These are phyloP conservation scores for Podaxis pistillaris DNA, from an alignment of 768 basidiomycete genomes.

Conservation along the genomic window DNA sequence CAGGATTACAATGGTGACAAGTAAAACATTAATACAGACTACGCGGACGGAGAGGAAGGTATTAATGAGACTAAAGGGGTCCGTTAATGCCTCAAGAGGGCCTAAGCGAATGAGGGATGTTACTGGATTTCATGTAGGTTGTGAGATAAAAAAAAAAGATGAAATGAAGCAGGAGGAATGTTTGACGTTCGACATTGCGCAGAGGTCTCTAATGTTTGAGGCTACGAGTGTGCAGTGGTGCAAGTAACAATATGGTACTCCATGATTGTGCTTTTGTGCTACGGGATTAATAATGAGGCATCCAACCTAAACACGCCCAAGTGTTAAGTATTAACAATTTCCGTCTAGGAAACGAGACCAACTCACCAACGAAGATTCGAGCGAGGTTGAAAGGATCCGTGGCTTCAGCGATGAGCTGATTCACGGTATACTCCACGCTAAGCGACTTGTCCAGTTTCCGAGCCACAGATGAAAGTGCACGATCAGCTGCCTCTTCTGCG, in stretches of 20 bases:
- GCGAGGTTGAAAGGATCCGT: conserved; percentile 75
- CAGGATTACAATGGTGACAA: background rate
- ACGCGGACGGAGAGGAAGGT: background rate
- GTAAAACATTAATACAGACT: background rate
- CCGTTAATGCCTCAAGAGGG: background rate
- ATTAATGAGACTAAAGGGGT: background rate
- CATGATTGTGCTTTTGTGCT: background rate
- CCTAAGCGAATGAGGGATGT: background rate
- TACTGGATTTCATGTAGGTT: too few species aligned
- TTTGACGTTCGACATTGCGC: background rate
- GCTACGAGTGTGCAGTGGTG: too few species aligned
- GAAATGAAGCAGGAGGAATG: background rate
- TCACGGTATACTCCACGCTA: conserved; percentile 92
- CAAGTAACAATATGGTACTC: background rate
- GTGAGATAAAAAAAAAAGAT: background rate
- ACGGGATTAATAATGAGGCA: background rate
- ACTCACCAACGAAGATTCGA: conserved; percentile 64
- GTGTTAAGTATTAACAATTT: too few species aligned
- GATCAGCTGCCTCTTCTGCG: conserved; percentile 86
- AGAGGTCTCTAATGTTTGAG: background rate
- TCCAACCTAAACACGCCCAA: conserved; percentile 8
- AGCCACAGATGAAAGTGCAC: conserved; percentile 77
- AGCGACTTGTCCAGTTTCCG: conserved; percentile 82
- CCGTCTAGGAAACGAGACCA: background rate
- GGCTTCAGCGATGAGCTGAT: conserved; percentile 88